These are phyloP conservation scores for Skeletonema marinoi DNA, from an alignment of 108 stramenopile species.

Conservation along the genomic window DNA sequence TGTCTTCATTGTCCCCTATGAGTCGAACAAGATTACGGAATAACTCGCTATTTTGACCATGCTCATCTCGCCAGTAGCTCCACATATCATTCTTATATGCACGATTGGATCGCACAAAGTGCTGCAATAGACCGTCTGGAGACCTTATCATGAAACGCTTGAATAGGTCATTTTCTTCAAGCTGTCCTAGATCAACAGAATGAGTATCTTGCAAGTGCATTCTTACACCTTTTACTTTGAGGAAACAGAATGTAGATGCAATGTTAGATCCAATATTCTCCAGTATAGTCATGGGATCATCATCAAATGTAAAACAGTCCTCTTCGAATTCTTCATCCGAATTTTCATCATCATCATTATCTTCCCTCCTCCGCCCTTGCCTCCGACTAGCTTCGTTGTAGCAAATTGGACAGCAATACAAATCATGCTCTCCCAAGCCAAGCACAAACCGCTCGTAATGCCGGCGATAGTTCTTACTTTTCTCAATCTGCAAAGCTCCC, in stretches of 20 bases:
- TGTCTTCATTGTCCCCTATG: conserved; percentile 13
- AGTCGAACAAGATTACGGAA: background rate
- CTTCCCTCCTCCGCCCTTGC: conserved; percentile 22
- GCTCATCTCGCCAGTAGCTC: conserved; percentile 14
- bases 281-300: conserved; percentile 81
- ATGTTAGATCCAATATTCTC: conserved; percentile 52
- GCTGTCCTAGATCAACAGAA: conserved; percentile 43
- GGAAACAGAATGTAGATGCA: conserved; percentile 72
- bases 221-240: conserved; percentile 56
- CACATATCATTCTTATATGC: background rate
- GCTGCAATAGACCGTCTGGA: conserved; percentile 73
- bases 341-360: conserved; percentile 6
- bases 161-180: conserved; percentile 79
- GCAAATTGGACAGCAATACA: conserved; percentile 82
- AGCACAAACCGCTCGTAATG: conserved; percentile 9
- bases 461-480: conserved; percentile 60
- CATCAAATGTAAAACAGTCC: conserved; percentile 36
- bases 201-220: conserved; percentile 70
- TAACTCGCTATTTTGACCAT: conserved; percentile 16
- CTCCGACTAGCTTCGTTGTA: conserved; percentile 61
- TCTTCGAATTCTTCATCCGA: conserved; percentile 25
- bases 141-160: conserved; percentile 57
- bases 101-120: conserved; percentile 33
- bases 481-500: conserved; percentile 57
- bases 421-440: conserved; percentile 54